Evolutionary conservation across 345 rosid genomes (phyloP).

Genomic region (Adansonia digitata): DNA sequence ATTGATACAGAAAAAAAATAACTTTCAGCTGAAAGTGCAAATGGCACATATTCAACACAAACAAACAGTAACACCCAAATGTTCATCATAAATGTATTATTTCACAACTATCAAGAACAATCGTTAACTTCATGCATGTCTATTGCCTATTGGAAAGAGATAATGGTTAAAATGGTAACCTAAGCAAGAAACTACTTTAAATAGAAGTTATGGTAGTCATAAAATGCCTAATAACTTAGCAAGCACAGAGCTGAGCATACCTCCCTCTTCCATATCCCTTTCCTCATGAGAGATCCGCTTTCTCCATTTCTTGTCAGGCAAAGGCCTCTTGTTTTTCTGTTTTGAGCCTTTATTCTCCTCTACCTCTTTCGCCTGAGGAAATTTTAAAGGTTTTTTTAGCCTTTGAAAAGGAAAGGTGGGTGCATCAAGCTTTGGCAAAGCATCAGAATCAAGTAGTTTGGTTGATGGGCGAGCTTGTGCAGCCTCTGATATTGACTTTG

Average conservation of each 20-base stretch:
- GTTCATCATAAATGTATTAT: neutral
- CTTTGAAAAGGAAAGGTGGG: conserved; percentile 74
- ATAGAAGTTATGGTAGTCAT: conserved; percentile 2
- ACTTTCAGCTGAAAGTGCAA: conserved; percentile 2
- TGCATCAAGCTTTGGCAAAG: conserved; percentile 76
- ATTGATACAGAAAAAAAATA: neutral
- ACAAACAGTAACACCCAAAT: neutral
- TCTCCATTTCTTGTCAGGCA: conserved; percentile 86
- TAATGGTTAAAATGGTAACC: neutral
- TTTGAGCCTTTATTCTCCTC: conserved; percentile 36
- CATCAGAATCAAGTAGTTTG: conserved; percentile 69
- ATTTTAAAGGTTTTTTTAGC: conserved; percentile 47
- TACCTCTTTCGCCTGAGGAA: conserved; percentile 37
- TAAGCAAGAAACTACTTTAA: neutral
- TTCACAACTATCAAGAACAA: conserved; percentile 10
- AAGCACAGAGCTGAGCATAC: conserved; percentile 36
- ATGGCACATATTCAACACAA: neutral
- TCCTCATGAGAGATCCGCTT: conserved; percentile 61
- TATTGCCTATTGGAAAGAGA: neutral
- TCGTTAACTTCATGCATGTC: neutral
- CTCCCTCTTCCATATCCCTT: conserved; percentile 37
- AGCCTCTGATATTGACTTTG: conserved; percentile 54
- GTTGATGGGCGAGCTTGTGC: conserved; percentile 82
- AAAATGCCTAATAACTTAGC: conserved; percentile 8
- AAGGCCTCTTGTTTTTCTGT: conserved; percentile 66